Evolutionary conservation across 306 rosid species (phyloP), one percentile per base, ranked within the genome.

Genomic region (Sechiopsis laciniata): DNA sequence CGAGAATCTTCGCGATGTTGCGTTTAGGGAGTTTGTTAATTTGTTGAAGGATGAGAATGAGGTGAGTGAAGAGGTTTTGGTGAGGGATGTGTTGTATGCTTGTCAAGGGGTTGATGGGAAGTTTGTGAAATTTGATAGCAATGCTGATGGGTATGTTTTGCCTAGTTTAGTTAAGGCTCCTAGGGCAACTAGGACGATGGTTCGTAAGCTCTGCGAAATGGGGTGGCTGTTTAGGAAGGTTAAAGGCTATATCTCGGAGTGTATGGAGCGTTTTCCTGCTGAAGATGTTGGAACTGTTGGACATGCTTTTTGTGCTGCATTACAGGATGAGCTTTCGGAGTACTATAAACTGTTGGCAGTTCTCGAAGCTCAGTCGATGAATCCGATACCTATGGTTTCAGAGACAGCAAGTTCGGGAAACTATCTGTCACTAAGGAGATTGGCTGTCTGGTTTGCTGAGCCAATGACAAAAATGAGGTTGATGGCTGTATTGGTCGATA

Each of bases 401-500:
- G 99, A 89, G 37, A 72, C 85, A 1, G 91, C 71, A 0, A 83
- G 77, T 68, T 86, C 95, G 0, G 86, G 84, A 51, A 95, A 91
- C 78, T 95, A 95, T 76, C 95, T 95, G 26, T 87, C 99, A 0
- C 9, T 91, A 55, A 88, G 99, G 88, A 86, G 99, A 56, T 80
- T 94, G 66, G 82, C 84, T 6, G 95, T 91, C 60, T 94, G 99
- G 99, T 79, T 94, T 78, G 96, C 92, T 0, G 99, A 94, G 88
- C 99, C 99, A 1, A 82, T 84, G 87, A 92, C 87, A 80, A 91
- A 91, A 77, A 94, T 94, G 99, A 87, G 86, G 82, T 71, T 94
- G 74, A 94, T 89, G 96, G 92, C 95, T 61, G 95, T 89, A 86
- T 88, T 94, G 83, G 99, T 94, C 57, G 96, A 94, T 5, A 94